Percentiles rank a stretch among this genome's conserved stretches.
Evolutionary conservation across 139 green algal species (phyloP).

Genomic region (Ettlia oleoabundans): DNA sequence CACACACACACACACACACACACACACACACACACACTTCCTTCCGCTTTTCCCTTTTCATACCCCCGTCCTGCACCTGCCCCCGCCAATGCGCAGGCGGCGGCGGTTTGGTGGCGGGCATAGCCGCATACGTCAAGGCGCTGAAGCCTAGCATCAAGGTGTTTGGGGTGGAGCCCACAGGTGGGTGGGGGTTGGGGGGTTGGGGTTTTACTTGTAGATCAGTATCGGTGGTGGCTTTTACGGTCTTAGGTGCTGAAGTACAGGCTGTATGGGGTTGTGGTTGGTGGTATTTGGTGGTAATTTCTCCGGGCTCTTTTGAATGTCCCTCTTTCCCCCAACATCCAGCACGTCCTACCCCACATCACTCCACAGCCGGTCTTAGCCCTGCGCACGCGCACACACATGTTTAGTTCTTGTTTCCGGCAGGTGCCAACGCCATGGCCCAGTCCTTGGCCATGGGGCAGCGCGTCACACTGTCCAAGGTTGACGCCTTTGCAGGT

Average conservation of each 20-base stretch:
- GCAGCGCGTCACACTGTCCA: slow-evolving; percentile 72
- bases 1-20: not conserved
- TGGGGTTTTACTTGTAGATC: not conserved
- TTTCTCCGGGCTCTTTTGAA: too few species aligned
- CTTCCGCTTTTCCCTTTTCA: too few species aligned
- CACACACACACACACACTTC: not conserved
- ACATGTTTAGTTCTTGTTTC: not conserved
- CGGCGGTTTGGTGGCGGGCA: slow-evolving; percentile 92
- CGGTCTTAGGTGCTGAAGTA: not conserved
- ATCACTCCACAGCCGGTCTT: too few species aligned
- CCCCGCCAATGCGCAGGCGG: too few species aligned
- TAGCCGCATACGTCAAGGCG: slow-evolving; percentile 90
- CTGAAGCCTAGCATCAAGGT: slow-evolving; percentile 85
- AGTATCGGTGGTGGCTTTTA: not conserved
- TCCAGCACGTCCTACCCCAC: too few species aligned
- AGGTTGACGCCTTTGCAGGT: slow-evolving; percentile 91
- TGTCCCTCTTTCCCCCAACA: too few species aligned
- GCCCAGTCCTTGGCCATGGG: slow-evolving; percentile 78
- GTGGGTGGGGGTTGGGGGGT: slow-evolving; percentile 14
- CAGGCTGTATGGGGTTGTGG: too few species aligned
- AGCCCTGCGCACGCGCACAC: not conserved
- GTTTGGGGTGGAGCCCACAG: slow-evolving; percentile 92
- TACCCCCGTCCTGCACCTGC: slow-evolving; percentile 3
- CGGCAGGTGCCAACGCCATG: slow-evolving; percentile 93
- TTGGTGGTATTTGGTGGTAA: too few species aligned